phyloP scores from a whole-genome alignment of 768 basidiomycete species.

The Leccinum rimulosum region DNA sequence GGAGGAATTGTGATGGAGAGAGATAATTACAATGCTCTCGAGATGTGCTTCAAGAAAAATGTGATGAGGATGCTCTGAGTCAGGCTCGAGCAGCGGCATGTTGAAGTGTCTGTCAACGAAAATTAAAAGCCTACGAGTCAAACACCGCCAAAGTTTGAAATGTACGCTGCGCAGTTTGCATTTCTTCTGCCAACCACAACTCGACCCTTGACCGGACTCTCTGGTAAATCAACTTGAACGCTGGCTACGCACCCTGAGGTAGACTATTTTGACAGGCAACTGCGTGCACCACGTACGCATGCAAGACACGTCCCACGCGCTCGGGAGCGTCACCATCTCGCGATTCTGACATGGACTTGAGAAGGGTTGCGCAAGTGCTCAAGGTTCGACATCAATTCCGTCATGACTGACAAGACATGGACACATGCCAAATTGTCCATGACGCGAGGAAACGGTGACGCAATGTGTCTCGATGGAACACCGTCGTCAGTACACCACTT shows the following conservation, averaged over 20 bases:
- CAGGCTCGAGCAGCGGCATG: neutral
- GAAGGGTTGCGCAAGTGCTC: neutral
- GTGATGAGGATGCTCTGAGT: neutral
- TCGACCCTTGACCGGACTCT: neutral
- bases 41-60: neutral
- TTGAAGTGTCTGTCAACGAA: neutral
- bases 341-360: neutral
- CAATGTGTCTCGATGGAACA: neutral
- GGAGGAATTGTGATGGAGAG: neutral
- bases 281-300: neutral
- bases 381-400: neutral
- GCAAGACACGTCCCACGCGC: neutral
- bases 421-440: neutral
- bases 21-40: neutral
- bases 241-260: too few relatives aligned
- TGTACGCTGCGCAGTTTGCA: neutral
- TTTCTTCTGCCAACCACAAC: neutral
- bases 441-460: neutral
- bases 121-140: neutral
- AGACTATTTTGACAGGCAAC: neutral
- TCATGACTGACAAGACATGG: neutral
- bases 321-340: neutral
- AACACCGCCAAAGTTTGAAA: neutral
- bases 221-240: too few relatives aligned
- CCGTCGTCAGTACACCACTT: neutral